Conservation (phyloP, 2,329 filamentous ascomycete genomes). For the Sarocladiaceae sp. region DNA sequence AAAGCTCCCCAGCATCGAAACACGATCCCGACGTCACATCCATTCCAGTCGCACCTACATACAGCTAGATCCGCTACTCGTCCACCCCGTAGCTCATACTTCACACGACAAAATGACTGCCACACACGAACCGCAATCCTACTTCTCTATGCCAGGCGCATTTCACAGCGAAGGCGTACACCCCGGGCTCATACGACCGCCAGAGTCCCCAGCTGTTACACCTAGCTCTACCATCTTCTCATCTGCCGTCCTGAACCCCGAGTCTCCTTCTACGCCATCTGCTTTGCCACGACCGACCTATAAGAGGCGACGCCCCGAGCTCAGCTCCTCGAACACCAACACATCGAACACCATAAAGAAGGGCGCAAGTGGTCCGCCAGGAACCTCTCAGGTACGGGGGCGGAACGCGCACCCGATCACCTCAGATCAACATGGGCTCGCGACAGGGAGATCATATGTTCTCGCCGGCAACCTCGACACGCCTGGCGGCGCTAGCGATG, state of each 20-base stretch:
- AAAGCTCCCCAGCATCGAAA: not conserved
- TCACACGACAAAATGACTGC: constrained; percentile 18
- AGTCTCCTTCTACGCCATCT: constrained; percentile 18
- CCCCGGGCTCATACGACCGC: constrained; percentile 41
- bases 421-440: not conserved
- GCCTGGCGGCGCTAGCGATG: constrained; percentile 23
- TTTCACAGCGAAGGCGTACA: constrained; percentile 32
- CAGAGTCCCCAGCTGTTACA: constrained; percentile 33
- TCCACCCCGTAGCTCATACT: not conserved
- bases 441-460: constrained; percentile 30
- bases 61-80: not conserved
- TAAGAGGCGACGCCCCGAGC: constrained; percentile 38
- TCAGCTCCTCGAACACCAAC: constrained; percentile 25
- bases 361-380: constrained; percentile 14
- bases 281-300: constrained; percentile 10
- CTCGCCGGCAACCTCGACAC: constrained; percentile 50
- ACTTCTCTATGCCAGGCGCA: constrained; percentile 29
- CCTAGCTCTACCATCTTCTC: constrained; percentile 17
- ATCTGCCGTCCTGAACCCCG: constrained; percentile 25
- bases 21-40: not conserved
- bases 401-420: not conserved
- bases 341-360: not conserved
- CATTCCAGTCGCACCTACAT: constrained; percentile 3
- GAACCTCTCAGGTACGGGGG: constrained; percentile 14
- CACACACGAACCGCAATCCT: constrained; percentile 15